Evolutionary conservation across 2,329 filamentous ascomycete genomes (phyloP).

Genomic region (Onygenales sp.): DNA sequence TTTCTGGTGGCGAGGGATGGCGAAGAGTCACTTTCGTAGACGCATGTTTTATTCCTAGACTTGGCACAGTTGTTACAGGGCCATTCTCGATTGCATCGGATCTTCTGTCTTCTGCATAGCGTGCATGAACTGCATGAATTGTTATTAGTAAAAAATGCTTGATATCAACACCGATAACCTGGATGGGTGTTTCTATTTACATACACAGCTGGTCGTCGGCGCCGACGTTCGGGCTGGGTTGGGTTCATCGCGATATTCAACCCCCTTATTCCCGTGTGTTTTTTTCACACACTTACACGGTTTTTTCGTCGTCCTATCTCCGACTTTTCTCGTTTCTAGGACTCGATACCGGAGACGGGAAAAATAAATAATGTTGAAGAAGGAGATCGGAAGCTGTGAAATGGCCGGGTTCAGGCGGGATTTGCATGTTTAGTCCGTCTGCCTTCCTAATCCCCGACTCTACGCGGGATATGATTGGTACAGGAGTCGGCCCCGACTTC

Average conservation of each 20-base stretch:
- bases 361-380: no score
- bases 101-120: conserved; percentile 52
- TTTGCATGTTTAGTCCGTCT: conserved; percentile 17
- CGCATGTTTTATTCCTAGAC: conserved; percentile 44
- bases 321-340: no score
- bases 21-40: conserved; percentile 30
- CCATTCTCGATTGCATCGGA: conserved; percentile 49
- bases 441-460: conserved; percentile 17
- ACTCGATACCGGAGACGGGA: no score
- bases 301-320: no score
- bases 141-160: conserved; percentile 6
- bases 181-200: no score
- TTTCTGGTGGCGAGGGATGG: background rate
- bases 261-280: background rate
- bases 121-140: conserved; percentile 40
- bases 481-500: no score
- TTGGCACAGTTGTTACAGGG: conserved; percentile 54
- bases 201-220: conserved; percentile 38
- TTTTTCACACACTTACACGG: no score
- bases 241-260: conserved; percentile 4
- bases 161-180: no score
- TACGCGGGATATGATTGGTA: background rate
- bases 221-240: conserved; percentile 23
- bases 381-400: no score
- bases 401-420: conserved; percentile 1